Evolutionary conservation across 495 filamentous ascomycete genomes (phyloP).

Genomic region (Aspergillus kassunensis): DNA sequence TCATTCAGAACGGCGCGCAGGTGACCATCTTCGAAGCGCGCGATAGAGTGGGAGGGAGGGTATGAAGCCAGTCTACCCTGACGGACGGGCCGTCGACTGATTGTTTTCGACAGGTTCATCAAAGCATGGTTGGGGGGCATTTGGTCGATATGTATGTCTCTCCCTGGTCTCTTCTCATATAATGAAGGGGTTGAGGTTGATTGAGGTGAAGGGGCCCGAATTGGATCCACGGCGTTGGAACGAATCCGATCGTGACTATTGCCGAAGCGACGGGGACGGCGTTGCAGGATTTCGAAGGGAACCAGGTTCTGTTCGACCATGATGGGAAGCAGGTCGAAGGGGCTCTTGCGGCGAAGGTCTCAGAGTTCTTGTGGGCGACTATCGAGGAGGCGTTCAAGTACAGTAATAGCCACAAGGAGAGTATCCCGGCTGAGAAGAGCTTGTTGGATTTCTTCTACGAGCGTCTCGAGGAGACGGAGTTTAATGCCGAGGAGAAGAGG

Average conservation of each 20-base stretch:
- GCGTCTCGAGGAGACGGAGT: slow-evolving; percentile 53
- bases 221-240: slow-evolving; percentile 87
- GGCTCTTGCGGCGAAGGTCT: slow-evolving; percentile 48
- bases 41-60: slow-evolving; percentile 77
- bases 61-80: slow-evolving; percentile 32
- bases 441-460: slow-evolving; percentile 73
- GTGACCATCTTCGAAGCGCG: slow-evolving; percentile 87
- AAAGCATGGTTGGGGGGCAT: slow-evolving; percentile 35
- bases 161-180: neutral
- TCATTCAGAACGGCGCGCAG: slow-evolving; percentile 69
- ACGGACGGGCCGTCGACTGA: neutral
- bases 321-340: slow-evolving; percentile 55
- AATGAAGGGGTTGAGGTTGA: slow-evolving; percentile 7
- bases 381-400: slow-evolving; percentile 75
- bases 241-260: slow-evolving; percentile 81
- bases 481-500: slow-evolving; percentile 47
- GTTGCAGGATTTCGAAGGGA: slow-evolving; percentile 51
- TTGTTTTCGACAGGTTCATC: slow-evolving; percentile 30
- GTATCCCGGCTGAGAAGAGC: slow-evolving; percentile 63
- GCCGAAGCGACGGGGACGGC: slow-evolving; percentile 63
- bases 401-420: slow-evolving; percentile 62
- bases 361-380: slow-evolving; percentile 70
- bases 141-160: slow-evolving; percentile 42
- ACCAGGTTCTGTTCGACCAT: slow-evolving; percentile 56
- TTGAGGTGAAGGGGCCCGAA: slow-evolving; percentile 66